These are phyloP conservation scores for Gentiana dahurica DNA, from an alignment of 257 asterid genomes.

Conservation along the genomic window DNA sequence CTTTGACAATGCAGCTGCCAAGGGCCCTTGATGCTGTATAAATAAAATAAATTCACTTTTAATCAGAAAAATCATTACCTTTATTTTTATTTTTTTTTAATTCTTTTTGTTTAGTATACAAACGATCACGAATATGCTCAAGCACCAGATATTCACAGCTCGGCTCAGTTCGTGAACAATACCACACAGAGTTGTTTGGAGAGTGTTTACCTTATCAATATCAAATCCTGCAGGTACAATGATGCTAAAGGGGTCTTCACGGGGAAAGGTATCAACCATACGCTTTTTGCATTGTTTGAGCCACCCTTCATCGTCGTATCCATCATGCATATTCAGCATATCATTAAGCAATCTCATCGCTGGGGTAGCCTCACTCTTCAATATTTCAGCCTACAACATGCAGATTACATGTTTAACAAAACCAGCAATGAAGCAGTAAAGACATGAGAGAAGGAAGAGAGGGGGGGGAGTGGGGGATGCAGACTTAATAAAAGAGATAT, in stretches of 20 bases:
- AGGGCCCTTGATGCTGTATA: constrained; percentile 71
- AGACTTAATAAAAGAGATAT: neutral
- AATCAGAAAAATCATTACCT: constrained; percentile 28
- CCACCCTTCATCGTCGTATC: constrained; percentile 81
- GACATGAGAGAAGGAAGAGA: neutral
- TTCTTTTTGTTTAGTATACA: neutral
- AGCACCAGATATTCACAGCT: neutral
- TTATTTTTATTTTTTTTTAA: neutral
- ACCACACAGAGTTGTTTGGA: no score
- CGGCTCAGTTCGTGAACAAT: no score
- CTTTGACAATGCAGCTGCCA: constrained; percentile 39
- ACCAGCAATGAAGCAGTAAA: neutral
- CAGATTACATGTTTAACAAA: neutral
- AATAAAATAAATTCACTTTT: constrained; percentile 2
- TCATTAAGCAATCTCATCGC: constrained; percentile 88
- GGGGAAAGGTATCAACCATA: constrained; percentile 78
- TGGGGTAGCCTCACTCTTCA: constrained; percentile 80
- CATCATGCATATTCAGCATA: constrained; percentile 80
- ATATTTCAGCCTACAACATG: constrained; percentile 58
- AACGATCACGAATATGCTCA: neutral
- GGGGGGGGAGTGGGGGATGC: no score
- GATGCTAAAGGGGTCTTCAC: constrained; percentile 94
- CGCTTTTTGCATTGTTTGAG: constrained; percentile 70
- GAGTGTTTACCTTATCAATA: constrained; percentile 54
- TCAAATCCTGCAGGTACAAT: constrained; percentile 88